Evolutionary conservation across 805 yeast genomes (phyloP).

Genomic region (Torulaspora microellipsoides): DNA sequence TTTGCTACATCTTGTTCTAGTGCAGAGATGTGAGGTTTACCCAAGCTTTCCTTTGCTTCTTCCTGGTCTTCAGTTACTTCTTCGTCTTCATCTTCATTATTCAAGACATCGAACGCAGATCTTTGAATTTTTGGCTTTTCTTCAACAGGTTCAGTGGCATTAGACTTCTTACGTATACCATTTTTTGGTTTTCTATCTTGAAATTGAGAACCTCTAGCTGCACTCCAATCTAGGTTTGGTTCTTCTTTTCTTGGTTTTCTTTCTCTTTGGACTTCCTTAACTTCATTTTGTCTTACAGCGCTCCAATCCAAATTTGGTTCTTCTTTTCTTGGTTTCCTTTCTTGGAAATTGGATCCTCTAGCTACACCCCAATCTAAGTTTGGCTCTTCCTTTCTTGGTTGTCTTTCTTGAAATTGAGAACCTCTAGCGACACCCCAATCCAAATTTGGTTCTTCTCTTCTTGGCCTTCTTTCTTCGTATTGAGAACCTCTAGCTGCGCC

Average conservation of each 20-base stretch:
- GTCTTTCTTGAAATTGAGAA: constrained; percentile 31
- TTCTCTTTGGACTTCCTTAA: constrained; percentile 21
- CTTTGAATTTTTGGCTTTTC: constrained; percentile 37
- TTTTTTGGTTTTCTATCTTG: constrained; percentile 31
- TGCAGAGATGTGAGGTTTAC: constrained; percentile 18
- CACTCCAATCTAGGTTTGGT: constrained; percentile 41
- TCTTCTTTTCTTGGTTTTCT: constrained; percentile 33
- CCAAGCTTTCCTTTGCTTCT: constrained; percentile 14
- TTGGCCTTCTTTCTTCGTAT: constrained; percentile 34
- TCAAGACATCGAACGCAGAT: constrained; percentile 48
- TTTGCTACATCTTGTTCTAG: constrained; percentile 39
- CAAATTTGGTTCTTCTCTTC: constrained; percentile 48
- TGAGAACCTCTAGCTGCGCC: constrained; percentile 35
- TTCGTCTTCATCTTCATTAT: constrained; percentile 50
- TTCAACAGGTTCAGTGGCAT: constrained; percentile 26
- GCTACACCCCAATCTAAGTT: constrained; percentile 57
- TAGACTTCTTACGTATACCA: constrained; percentile 13
- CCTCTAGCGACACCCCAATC: constrained; percentile 56
- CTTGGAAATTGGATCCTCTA: constrained; percentile 36
- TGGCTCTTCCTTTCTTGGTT: constrained; percentile 42
- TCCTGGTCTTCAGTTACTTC: constrained; percentile 34
- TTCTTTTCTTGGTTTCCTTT: constrained; percentile 30
- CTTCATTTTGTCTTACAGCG: constrained; percentile 37
- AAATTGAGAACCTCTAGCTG: constrained; percentile 38
- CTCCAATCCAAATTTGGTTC: constrained; percentile 43